A percentile compares a stretch with the other conserved stretches of the same genome.
Conservation (phyloP, 768 basidiomycete genomes). For the Clitopilus passeckerianus region DNA sequence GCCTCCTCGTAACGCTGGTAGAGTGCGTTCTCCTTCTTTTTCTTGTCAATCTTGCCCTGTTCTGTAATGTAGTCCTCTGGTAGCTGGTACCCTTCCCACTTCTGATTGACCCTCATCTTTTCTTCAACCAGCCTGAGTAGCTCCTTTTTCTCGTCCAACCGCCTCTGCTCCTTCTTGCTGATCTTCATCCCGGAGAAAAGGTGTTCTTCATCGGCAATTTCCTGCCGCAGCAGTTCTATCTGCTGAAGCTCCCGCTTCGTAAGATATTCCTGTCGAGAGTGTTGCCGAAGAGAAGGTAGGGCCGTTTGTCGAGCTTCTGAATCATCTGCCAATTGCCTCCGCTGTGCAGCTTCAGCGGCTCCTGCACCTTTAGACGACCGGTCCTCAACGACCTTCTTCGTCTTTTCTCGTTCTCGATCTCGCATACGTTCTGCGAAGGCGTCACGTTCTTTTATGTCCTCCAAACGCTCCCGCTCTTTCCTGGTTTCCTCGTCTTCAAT, state of each 20-base stretch:
- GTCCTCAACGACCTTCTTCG: constrained; percentile 90
- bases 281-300: constrained; percentile 73
- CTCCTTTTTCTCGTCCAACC: constrained; percentile 91
- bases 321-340: constrained; percentile 82
- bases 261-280: constrained; percentile 93
- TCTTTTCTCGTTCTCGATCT: constrained; percentile 76
- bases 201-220: constrained; percentile 92
- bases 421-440: constrained; percentile 88
- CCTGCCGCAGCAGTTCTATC: constrained; percentile 86
- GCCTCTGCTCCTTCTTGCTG: constrained; percentile 74
- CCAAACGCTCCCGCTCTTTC: constrained; percentile 66
- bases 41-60: constrained; percentile 96
- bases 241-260: constrained; percentile 96
- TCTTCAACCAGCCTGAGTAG: constrained; percentile 90
- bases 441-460: constrained; percentile 85
- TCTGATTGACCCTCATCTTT: constrained; percentile 90
- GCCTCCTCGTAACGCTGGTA: constrained; percentile 96
- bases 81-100: constrained; percentile 91
- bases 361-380: constrained; percentile 73
- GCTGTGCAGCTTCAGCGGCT: constrained; percentile 75
- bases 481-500: constrained; percentile 70
- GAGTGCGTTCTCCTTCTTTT: constrained; percentile 88
- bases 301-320: constrained; percentile 46
- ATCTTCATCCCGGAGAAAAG: constrained; percentile 90
- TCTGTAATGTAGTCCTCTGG: constrained; percentile 99